These are phyloP conservation scores for Pterocarpus macrocarpus DNA, from an alignment of 306 rosid genomes.

Conservation along the genomic window DNA sequence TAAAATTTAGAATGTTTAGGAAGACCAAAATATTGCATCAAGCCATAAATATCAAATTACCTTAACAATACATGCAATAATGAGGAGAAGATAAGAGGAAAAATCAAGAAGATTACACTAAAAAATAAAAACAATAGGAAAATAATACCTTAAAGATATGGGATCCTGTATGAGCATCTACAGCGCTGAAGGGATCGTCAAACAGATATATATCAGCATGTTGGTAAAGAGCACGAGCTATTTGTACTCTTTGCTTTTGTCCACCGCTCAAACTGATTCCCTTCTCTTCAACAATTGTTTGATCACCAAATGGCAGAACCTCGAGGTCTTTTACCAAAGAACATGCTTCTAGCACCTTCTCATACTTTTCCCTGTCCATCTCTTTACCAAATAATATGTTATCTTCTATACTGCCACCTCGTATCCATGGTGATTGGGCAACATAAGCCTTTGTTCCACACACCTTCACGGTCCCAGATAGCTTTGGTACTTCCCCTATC, in stretches of 20 bases:
- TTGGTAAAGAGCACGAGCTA: conserved; percentile 85
- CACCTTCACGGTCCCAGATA: conserved; percentile 69
- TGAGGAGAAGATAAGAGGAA: neutral
- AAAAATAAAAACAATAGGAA: neutral
- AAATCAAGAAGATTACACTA: neutral
- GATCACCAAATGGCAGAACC: conserved; percentile 81
- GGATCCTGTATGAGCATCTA: conserved; percentile 97
- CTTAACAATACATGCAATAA: neutral
- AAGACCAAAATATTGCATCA: neutral
- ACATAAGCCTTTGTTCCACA: conserved; percentile 91
- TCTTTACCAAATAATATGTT: conserved; percentile 78
- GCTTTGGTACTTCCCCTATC: conserved; percentile 84
- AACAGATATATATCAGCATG: conserved; percentile 83
- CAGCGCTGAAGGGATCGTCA: conserved; percentile 93
- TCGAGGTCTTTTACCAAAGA: conserved; percentile 76
- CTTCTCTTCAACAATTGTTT: conserved; percentile 83
- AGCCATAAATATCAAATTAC: neutral
- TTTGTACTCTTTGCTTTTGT: conserved; percentile 88
- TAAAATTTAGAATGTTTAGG: neutral
- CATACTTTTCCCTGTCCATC: conserved; percentile 76
- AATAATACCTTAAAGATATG: conserved; percentile 74
- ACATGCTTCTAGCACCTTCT: conserved; percentile 84
- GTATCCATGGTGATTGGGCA: conserved; percentile 94
- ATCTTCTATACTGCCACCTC: conserved; percentile 81
- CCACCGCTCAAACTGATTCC: conserved; percentile 95